A percentile compares a stretch with the other conserved stretches of the same genome.
Conservation (phyloP, 768 basidiomycete genomes). For the Lanmaoa pseudosensibilis region DNA sequence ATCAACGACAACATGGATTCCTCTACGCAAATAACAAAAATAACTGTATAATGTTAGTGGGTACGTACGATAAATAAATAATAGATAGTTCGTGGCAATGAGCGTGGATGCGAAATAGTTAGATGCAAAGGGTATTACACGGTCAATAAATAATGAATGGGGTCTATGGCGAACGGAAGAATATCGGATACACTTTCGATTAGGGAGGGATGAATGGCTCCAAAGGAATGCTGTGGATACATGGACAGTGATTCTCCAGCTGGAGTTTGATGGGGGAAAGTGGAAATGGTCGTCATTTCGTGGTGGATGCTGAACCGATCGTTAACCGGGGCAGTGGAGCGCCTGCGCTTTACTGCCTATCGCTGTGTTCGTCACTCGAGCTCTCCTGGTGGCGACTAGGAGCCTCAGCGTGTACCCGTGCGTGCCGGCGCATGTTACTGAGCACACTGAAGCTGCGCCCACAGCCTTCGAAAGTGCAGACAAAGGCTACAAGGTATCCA, state of each 20-base stretch:
- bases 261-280: not conserved
- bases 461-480: conserved; percentile 72
- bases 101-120: conserved; percentile 15
- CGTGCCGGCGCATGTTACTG: conserved; percentile 87
- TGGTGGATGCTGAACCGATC: conserved; percentile 9
- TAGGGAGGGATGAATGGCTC: conserved; percentile 4
- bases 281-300: not conserved
- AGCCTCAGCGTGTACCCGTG: conserved; percentile 60
- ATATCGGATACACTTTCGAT: conserved; percentile 20
- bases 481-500: conserved; percentile 52
- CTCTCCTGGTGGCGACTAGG: conserved; percentile 37
- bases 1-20: not conserved
- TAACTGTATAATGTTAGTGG: conserved; percentile 13
- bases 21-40: conserved; percentile 2
- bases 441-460: conserved; percentile 83
- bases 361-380: conserved; percentile 48
- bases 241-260: conserved; percentile 4
- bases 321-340: conserved; percentile 4
- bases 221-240: conserved; percentile 9
- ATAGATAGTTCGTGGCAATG: not conserved
- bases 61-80: conserved; percentile 23
- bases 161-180: not conserved
- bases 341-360: conserved; percentile 31
- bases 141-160: conserved; percentile 16
- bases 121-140: conserved; percentile 19